Evolutionary conservation across 2,329 filamentous ascomycete species (phyloP), one percentile per base, ranked within the genome.

Genomic region (Amylocarpus encephaloides): DNA sequence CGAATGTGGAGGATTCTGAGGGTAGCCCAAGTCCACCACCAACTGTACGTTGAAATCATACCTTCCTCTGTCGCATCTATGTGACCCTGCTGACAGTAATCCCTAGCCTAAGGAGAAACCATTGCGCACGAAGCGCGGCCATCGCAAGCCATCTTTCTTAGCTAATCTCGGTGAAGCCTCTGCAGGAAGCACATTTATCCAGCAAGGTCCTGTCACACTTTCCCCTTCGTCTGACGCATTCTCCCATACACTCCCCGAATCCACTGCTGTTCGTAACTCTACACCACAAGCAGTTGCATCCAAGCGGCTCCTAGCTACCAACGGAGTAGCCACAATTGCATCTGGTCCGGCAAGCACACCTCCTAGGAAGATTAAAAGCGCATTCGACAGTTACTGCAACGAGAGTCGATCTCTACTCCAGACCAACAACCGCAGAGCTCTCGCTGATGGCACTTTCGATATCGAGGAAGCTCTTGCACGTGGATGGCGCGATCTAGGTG

Each of bases 11-110:
- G 66, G 85, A 91, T 66, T 88, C 85, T 9, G 86, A 91, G 61
- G 83, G 85, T 61, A 88, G 84, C 65, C 85, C 84, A 6, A 88
- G 84, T 63, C 85, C 86, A n/a, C 86, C 86, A 19, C 85, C 86
- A 39, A 89, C 86, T 61, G 84, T 87, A 79, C 58, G 80, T 71
- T 33, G 54, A 40, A 48, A 47, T 46, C 46, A 35, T 48, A 32
- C 10, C 38, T 40, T 18, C 6, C 10, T 16, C 10, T 34, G 49
- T 40, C 52, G 55, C 48, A 55, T 50, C 39, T 53, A 42, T 43
- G 38, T 43, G 55, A 54, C 55, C 54, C 53, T 56, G 59, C 53
- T 56, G 52, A 62, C 47, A n/a, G 30, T 32, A 36, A 36, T 46
- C 43, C 55, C 62, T 66, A 87, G 83, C 86, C 86, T 32, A 85